Evolutionary conservation across 352 stramenopile species (phyloP).

Genomic region (Phytophthora sojae): DNA sequence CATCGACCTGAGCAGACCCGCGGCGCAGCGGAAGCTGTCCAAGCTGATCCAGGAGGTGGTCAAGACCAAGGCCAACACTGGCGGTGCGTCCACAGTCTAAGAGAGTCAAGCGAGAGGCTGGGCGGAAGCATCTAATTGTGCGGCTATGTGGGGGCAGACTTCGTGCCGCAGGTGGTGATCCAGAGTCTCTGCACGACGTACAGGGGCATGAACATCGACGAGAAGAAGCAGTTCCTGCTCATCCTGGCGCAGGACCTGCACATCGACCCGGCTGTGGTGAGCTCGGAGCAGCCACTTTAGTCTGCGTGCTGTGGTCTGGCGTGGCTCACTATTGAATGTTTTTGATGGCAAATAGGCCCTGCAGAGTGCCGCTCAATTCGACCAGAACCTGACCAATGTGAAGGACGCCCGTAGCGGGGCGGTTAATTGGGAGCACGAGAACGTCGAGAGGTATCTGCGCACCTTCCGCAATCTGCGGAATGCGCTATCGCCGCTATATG

Average conservation of each 20-base stretch:
- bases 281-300: neutral
- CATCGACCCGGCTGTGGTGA: conserved; percentile 59
- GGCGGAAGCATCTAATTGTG: neutral
- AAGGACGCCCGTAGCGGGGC: conserved; percentile 36
- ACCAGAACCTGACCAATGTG: conserved; percentile 60
- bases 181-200: conserved; percentile 73
- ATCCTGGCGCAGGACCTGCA: conserved; percentile 81
- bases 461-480: conserved; percentile 72
- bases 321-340: neutral
- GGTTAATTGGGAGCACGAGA: conserved; percentile 74
- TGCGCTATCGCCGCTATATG: conserved; percentile 68
- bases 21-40: conserved; percentile 57
- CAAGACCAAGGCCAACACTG: conserved; percentile 69
- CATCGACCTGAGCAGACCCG: conserved; percentile 53
- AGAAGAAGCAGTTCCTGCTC: conserved; percentile 85
- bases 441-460: conserved; percentile 79
- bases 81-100: conserved; percentile 44
- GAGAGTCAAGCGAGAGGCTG: neutral
- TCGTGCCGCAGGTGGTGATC: conserved; percentile 81
- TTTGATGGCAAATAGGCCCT: conserved; percentile 24
- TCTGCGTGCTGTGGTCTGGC: neutral
- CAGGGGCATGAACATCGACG: conserved; percentile 69
- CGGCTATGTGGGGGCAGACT: conserved; percentile 49
- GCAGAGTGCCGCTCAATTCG: conserved; percentile 63
- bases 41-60: conserved; percentile 78